These are phyloP conservation scores for Amanita pallidorosea DNA, from an alignment of 768 basidiomycete species.

Conservation along the genomic window DNA sequence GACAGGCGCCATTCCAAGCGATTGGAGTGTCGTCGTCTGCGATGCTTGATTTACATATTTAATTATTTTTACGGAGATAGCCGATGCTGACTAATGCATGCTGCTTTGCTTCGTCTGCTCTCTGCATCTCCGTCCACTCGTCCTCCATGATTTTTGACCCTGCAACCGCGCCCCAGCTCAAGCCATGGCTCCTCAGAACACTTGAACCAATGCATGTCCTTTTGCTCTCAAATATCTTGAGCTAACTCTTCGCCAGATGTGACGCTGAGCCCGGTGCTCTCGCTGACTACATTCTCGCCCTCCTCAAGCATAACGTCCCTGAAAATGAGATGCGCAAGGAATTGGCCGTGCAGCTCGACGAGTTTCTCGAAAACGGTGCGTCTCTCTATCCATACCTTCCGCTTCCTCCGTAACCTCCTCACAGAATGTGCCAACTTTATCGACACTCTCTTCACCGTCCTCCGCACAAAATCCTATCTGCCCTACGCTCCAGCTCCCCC, in stretches of 20 bases:
- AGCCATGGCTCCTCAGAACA: slow-evolving; percentile 80
- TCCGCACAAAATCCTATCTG: slow-evolving; percentile 78
- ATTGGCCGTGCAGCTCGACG: slow-evolving; percentile 66
- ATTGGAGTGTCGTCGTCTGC: slow-evolving; percentile 58
- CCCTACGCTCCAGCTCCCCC: slow-evolving; percentile 44
- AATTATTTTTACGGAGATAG: neutral
- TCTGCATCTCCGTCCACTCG: neutral
- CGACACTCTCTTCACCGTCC: slow-evolving; percentile 74
- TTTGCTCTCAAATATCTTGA: slow-evolving; percentile 6
- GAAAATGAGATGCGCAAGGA: slow-evolving; percentile 78
- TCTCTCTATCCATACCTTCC: slow-evolving; percentile 3
- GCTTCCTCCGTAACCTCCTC: slow-evolving; percentile 8
- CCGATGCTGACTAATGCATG: slow-evolving; percentile 4
- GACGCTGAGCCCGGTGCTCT: slow-evolving; percentile 94
- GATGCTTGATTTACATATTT: slow-evolving; percentile 11
- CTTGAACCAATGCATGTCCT: slow-evolving; percentile 80
- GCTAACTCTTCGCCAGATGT: slow-evolving; percentile 45
- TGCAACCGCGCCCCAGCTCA: slow-evolving; percentile 54
- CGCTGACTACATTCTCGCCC: slow-evolving; percentile 88
- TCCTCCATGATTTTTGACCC: slow-evolving; percentile 56
- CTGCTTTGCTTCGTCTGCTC: neutral
- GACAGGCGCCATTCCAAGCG: slow-evolving; percentile 63
- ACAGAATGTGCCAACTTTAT: slow-evolving; percentile 68
- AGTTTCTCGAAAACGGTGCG: slow-evolving; percentile 88
- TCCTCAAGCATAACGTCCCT: slow-evolving; percentile 82